Percentiles rank a stretch among this genome's conserved stretches.
These are phyloP conservation scores for Inonotus obliquus DNA, from an alignment of 1,284 basidiomycete species.

Conservation along the genomic window DNA sequence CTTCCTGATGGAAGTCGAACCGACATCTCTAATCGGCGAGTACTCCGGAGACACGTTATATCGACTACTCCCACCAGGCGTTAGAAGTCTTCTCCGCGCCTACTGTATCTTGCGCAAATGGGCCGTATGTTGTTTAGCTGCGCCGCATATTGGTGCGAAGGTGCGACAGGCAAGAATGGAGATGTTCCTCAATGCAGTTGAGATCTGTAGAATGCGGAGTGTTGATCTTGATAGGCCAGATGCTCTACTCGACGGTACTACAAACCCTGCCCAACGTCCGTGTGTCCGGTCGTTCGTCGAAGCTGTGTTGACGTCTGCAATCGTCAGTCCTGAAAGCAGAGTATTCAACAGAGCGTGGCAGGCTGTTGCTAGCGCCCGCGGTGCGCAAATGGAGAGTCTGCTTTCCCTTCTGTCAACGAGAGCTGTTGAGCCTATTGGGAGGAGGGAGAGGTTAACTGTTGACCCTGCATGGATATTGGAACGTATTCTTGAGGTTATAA, in stretches of 20 bases:
- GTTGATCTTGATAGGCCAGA: conserved; percentile 26
- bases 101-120: conserved; percentile 72
- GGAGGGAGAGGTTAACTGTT: conserved; percentile 51
- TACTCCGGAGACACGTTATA: conserved; percentile 63
- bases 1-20: conserved; percentile 63
- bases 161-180: conserved; percentile 69
- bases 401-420: conserved; percentile 49
- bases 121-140: conserved; percentile 63
- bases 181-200: conserved; percentile 59
- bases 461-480: conserved; percentile 81
- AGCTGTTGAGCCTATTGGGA: conserved; percentile 37
- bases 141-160: conserved; percentile 54
- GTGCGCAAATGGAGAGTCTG: conserved; percentile 57
- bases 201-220: conserved; percentile 61
- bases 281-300: conserved; percentile 75
- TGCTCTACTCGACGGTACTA: conserved; percentile 25
- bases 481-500: conserved; percentile 70
- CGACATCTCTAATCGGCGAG: conserved; percentile 65
- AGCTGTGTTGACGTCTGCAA: conserved; percentile 61
- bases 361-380: conserved; percentile 54
- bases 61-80: conserved; percentile 64
- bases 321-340: conserved; percentile 71
- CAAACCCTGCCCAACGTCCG: conserved; percentile 39
- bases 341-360: conserved; percentile 70
- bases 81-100: conserved; percentile 69